Percentiles rank a stretch among this genome's conserved stretches.
Conservation (phyloP, 495 filamentous ascomycete genomes). For the Clavariopsis aquatica region DNA sequence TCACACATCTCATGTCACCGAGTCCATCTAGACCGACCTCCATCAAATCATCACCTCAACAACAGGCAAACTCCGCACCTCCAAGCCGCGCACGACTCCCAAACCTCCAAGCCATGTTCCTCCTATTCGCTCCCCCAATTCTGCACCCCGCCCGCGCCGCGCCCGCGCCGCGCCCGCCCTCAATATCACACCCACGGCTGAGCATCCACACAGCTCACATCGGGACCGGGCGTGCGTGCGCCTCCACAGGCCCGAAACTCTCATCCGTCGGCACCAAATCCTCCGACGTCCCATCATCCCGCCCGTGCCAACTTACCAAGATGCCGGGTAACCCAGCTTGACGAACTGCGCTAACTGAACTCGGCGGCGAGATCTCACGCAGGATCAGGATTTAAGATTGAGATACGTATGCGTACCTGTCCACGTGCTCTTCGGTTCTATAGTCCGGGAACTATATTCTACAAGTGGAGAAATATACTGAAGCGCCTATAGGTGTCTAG, state of each 20-base stretch:
- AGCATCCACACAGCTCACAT: background rate
- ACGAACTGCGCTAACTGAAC: background rate
- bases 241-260: background rate
- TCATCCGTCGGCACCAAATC: slow-evolving; percentile 2
- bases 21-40: background rate
- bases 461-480: background rate
- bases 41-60: background rate
- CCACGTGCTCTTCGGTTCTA: no score
- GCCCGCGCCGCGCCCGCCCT: no score
- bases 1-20: background rate
- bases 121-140: background rate
- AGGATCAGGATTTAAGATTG: background rate
- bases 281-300: no score
- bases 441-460: no score
- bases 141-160: slow-evolving; percentile 4
- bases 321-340: background rate
- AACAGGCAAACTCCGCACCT: background rate
- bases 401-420: no score
- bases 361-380: background rate
- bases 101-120: background rate
- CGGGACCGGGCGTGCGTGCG: background rate
- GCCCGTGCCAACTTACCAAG: slow-evolving; percentile 3
- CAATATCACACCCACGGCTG: background rate
- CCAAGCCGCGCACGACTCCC: background rate
- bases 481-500: background rate